Conservation (phyloP, 345 rosid genomes). For the Populus alba region DNA sequence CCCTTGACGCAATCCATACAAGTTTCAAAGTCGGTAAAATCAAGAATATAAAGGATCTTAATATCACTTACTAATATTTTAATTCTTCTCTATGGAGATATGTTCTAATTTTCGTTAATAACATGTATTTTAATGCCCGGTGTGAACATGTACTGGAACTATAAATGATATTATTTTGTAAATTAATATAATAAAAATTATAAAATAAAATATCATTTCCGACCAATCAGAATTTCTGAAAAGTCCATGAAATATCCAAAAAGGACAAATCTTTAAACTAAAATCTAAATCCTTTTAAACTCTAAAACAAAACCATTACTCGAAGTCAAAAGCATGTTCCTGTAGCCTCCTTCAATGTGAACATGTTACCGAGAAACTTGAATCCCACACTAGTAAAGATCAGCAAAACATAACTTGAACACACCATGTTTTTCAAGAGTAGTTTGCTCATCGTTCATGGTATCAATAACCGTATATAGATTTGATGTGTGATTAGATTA, state of each 20-base stretch:
- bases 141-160: not conserved
- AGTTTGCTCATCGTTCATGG: not conserved
- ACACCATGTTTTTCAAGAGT: not conserved
- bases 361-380: not conserved
- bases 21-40: too few relatives aligned
- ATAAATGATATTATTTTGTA: not conserved
- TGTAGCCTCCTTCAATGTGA: not conserved
- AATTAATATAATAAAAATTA: not conserved
- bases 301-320: not conserved
- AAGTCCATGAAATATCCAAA: not conserved
- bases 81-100: not conserved
- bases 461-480: not conserved
- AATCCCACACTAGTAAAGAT: too few relatives aligned
- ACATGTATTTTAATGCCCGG: too few relatives aligned
- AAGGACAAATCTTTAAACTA: not conserved
- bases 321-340: not conserved
- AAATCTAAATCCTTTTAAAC: not conserved
- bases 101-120: not conserved
- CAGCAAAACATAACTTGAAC: too few relatives aligned
- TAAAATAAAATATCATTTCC: not conserved
- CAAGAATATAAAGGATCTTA: accelerated
- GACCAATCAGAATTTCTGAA: not conserved
- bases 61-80: too few relatives aligned
- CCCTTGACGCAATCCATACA: accelerated
- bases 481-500: not conserved